Conservation (phyloP, 495 filamentous ascomycete species). For the Penicillium silybi region DNA sequence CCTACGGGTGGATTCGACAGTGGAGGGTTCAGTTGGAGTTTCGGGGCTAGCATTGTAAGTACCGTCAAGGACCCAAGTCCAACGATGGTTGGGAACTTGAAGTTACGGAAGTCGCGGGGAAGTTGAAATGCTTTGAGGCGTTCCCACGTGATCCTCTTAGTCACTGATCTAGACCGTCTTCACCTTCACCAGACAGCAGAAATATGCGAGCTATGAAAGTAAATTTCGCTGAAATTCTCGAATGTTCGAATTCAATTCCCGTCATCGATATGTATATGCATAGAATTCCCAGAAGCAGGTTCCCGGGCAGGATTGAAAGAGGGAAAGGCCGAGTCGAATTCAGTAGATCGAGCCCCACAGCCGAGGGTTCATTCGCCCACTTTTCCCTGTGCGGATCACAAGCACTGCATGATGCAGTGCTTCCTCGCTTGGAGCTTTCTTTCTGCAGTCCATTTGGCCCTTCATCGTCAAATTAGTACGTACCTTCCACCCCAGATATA, state of each 20-base stretch:
- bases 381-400: slow-evolving; percentile 4
- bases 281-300: background rate
- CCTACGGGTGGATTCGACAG: slow-evolving; percentile 10
- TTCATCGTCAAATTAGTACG: too few relatives aligned
- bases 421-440: background rate
- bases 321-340: background rate
- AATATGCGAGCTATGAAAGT: background rate
- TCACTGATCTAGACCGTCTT: slow-evolving; percentile 15
- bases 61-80: background rate
- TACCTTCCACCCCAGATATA: too few relatives aligned
- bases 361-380: slow-evolving; percentile 1
- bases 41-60: slow-evolving; percentile 18
- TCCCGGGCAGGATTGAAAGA: background rate
- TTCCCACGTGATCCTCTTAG: slow-evolving; percentile 15
- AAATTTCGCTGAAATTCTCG: background rate
- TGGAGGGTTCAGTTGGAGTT: slow-evolving; percentile 15
- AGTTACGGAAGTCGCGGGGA: slow-evolving; percentile 14
- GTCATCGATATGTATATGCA: too few relatives aligned
- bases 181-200: slow-evolving; percentile 2
- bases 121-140: slow-evolving; percentile 8
- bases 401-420: background rate
- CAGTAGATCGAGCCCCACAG: slow-evolving; percentile 6
- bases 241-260: too few relatives aligned
- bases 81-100: background rate
- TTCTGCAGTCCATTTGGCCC: background rate